phyloP scores from a whole-genome alignment of 2,329 filamentous ascomycete species.

The Paracorniculantispora psalliotae region DNA sequence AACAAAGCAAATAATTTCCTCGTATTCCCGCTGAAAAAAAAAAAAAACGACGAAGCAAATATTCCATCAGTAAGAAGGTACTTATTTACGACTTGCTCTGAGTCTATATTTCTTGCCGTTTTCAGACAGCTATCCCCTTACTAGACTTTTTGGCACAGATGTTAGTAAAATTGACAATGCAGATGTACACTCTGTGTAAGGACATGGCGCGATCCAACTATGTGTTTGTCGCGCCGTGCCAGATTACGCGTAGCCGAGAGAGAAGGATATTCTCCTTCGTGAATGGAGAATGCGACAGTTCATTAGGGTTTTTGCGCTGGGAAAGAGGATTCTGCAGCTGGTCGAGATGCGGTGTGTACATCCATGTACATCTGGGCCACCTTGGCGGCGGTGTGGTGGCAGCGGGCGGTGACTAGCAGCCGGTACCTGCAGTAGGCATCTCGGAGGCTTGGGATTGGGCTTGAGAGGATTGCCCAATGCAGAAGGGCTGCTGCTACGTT shows the following conservation, averaged over 20 bases:
- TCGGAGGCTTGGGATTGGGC: conserved; percentile 3
- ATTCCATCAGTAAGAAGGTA: background rate
- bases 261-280: background rate
- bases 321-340: background rate
- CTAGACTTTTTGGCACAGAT: background rate
- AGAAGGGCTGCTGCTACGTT: background rate
- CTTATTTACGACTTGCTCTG: background rate
- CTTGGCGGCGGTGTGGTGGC: conserved; percentile 8
- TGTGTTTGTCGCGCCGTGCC: background rate
- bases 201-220: background rate
- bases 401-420: conserved; percentile 9
- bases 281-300: background rate
- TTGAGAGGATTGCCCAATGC: background rate
- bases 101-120: background rate
- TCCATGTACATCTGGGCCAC: conserved; percentile 4
- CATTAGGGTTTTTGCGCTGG: background rate
- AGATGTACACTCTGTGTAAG: background rate
- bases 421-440: conserved; percentile 9
- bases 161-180: background rate
- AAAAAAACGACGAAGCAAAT: background rate
- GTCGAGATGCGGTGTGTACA: background rate
- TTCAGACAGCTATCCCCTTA: background rate
- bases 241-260: background rate
- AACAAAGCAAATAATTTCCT: background rate
- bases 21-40: background rate